Base-by-base conservation (phyloP, 129 eudicot genomes). In the Flaveria trinervia region DNA sequence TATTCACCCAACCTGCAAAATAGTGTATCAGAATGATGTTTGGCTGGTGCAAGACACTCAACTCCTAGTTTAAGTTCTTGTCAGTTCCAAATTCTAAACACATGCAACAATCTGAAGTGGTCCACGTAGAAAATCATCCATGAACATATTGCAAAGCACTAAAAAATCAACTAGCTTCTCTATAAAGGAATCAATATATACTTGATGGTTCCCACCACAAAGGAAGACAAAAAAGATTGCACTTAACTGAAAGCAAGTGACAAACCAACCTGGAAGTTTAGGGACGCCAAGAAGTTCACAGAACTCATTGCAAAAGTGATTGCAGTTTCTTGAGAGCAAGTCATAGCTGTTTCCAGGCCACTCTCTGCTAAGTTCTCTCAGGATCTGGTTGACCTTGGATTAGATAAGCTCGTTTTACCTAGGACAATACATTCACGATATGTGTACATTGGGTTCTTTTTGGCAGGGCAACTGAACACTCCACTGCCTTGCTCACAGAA, bases 291-390 rank as follows among this genome's bases (percentile, higher is more conserved):
- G 93, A 28, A 83, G 86, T 79, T 89, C 97, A 84, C 97, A 90
- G 11, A 93, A 83, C 72, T 93, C 97, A 45, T 93, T 90, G 77
- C 98, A 93, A 65, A 93, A 93, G 81, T 93, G 98, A 86, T 93
- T 93, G 83, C 98, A 93, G 80, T 93, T 93, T 82, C 81, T 91
- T 13, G 97, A 74, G 12, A 90, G 84, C 88, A 93, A 84, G 84
- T 90, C 99, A 74, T 94, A 94, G 22, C 90, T 77, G 77, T 72
- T 73, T 52, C 98, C 98, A 81, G 96, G 96, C 98, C 98, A 94
- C 84, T 91, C 98, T 69, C 93, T 87, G 79, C 92, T 87, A 48
- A 94, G 93, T 76, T 94, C 97, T 77, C 97, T 89, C 65, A 94
- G 68, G 50, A 89, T 94, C 85, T 94, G 97, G 82, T 87, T 82